These are phyloP conservation scores for Cladorrhinum sp. DNA, from an alignment of 2,329 filamentous ascomycete genomes.

Conservation along the genomic window DNA sequence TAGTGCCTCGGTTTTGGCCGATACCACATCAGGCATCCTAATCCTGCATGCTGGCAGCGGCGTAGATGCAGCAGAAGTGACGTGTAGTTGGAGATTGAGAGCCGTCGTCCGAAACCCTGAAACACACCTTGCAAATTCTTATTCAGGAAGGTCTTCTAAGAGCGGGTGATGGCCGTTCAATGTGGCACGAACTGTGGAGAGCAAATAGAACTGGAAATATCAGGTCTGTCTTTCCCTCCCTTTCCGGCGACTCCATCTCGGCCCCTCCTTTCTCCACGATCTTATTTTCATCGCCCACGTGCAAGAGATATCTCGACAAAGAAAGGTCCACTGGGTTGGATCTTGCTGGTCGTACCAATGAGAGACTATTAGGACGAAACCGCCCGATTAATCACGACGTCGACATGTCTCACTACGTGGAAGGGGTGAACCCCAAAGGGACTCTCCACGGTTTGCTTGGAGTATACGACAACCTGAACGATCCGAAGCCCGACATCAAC, in stretches of 20 bases:
- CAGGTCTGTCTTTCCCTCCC: not conserved
- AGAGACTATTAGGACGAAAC: not conserved
- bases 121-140: not conserved
- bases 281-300: not conserved
- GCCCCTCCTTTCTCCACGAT: not conserved
- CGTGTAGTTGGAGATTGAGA: no score
- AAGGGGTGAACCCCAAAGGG: not conserved
- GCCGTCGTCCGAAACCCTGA: not conserved
- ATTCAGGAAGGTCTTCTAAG: not conserved
- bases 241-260: not conserved
- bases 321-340: not conserved
- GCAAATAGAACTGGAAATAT: not conserved
- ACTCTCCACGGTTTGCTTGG: conserved; percentile 15
- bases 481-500: conserved; percentile 33
- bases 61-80: not conserved
- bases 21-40: not conserved
- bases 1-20: not conserved
- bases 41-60: not conserved
- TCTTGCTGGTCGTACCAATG: not conserved
- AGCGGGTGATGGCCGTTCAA: not conserved
- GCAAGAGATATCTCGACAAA: not conserved
- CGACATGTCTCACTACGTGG: not conserved
- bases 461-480: conserved; percentile 19
- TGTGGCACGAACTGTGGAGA: not conserved
- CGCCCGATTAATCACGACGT: not conserved